Base-by-base conservation (phyloP, 2,329 filamentous ascomycete genomes). In the Beauveria rudraprayagi region DNA sequence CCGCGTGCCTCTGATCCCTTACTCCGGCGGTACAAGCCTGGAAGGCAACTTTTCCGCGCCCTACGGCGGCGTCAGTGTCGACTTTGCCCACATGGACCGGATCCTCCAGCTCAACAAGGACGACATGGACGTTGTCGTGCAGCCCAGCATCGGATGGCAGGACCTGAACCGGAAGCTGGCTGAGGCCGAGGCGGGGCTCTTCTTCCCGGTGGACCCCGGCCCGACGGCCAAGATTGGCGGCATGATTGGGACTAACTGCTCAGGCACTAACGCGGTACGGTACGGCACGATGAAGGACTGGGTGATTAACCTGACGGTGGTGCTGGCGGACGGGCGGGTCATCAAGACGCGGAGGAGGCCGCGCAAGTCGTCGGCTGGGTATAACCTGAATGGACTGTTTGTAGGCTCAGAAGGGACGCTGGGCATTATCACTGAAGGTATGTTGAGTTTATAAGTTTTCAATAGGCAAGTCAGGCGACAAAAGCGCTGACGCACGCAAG, bases 131-230 rank as follows among this genome's bases (percentile, higher is more conserved):
- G 81, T 96, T 55, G 90, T 96, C 5, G 91, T 97, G 3, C 92
- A 97, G 72, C 92, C 92, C 3, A 90, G 89, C 7, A 87, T 97
- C 10, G 88, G 89, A n/a, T 97, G 92, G 92, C 92, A 95, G 82
- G 85, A 89, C 57, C 76, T 97, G 62, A 97, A 97, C 68, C 85
- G 88, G 65, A 76, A 84, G 67, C 71, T 87, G 51, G 80, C 85
- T 54, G 85, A 89, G 68, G 84, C 88, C 73, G 80, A 83, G 44
- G 87, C 84, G 4, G 90, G 90, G 0, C 82, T 97, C 1, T 96
- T 96, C 76, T 95, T 96, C 70, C 92, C 92, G 1, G 87, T 96
- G 14, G 92, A 97, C 69, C 92, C 92, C 14, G 90, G 82, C 30
- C 83, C 83, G 63, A 83, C 80, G 66, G 88, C 89, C 17, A 89